These are phyloP conservation scores for Myriangium duriaei DNA, from an alignment of 2,329 filamentous ascomycete species.

Conservation along the genomic window DNA sequence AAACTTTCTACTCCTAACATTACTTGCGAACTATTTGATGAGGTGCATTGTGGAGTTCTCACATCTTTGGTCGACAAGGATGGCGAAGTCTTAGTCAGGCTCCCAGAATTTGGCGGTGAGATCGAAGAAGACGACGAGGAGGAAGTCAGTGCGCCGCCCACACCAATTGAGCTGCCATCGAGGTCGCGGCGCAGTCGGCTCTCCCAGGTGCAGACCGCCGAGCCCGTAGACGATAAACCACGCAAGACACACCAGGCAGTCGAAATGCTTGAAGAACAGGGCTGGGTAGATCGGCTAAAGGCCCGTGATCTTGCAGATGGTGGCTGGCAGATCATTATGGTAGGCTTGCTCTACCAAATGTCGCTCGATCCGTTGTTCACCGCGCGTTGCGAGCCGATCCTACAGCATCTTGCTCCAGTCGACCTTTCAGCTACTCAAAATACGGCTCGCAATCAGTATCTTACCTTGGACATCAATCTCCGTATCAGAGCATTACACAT, in stretches of 20 bases:
- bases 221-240: conserved; percentile 7
- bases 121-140: conserved; percentile 56
- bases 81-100: conserved; percentile 64
- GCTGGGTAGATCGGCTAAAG: conserved; percentile 76
- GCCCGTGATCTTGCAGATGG: conserved; percentile 77
- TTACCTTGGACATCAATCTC: conserved; percentile 66
- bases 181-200: conserved; percentile 61
- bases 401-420: conserved; percentile 69
- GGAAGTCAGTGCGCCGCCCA: conserved; percentile 38
- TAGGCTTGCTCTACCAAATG: conserved; percentile 74
- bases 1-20: conserved; percentile 59
- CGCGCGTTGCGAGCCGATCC: conserved; percentile 62
- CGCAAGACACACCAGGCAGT: conserved; percentile 49
- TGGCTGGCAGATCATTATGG: conserved; percentile 82
- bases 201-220: conserved; percentile 10
- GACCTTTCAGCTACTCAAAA: conserved; percentile 63
- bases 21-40: conserved; percentile 74
- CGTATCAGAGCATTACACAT: conserved; percentile 72
- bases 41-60: conserved; percentile 82
- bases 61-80: conserved; percentile 73
- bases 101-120: conserved; percentile 65
- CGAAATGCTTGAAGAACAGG: conserved; percentile 60
- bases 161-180: conserved; percentile 38
- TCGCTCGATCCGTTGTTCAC: conserved; percentile 62
- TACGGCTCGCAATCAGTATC: conserved; percentile 61